Evolutionary conservation across 257 asterid genomes (phyloP), one percentile per base, ranked within the genome.

Genomic region (Solanum pimpinellifolium): DNA sequence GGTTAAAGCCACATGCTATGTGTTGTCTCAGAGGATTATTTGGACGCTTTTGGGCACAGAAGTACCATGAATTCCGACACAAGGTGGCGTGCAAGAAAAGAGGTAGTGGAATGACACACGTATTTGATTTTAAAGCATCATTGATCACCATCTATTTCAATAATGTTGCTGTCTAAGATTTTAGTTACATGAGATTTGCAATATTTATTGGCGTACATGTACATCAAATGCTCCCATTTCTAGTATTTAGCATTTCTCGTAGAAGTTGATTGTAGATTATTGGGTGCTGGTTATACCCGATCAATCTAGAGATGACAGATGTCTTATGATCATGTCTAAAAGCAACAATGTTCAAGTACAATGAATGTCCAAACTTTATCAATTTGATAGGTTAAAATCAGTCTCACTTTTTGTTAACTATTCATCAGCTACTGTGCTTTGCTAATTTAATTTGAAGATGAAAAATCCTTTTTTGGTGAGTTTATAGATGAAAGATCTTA

Each of bases 1-100:
- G 87, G 92, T 87, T 1, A 37, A 56, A 89, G 90, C 25, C 91
- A 89, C 86, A 90, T 90, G 74, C 46, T 83, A 16, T 92, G 89
- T 88, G 60, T 88, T 11, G 87, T 90, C 23, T 82, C 93, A 9
- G 76, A 65, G 76, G 95, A 92, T 31, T 90, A 46, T 82, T 78
- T 92, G 52, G 87, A 90, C 72, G 87, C 90, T 25, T 91, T 62
- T 41, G 94, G 92, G 35, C 80, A 81, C 56, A 83, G 89, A 9
- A 89, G 86, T 66, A 60, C 86, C 9, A 84, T 85, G 86, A 85
- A 87, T 83, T 81, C 85, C 44, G 87, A 87, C 21, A 91, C 85
- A 20, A 92, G 88, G 78, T 93, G 95, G 97, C 83, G 39, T 33
- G 29, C 94, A 33, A 91, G 89, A 80, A 85, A 56, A 56, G n/a